Evolutionary conservation across 192 early-diverging fungal species (phyloP), one percentile per base, ranked within the genome.

Genomic region (Dimargaris xerosporica): DNA sequence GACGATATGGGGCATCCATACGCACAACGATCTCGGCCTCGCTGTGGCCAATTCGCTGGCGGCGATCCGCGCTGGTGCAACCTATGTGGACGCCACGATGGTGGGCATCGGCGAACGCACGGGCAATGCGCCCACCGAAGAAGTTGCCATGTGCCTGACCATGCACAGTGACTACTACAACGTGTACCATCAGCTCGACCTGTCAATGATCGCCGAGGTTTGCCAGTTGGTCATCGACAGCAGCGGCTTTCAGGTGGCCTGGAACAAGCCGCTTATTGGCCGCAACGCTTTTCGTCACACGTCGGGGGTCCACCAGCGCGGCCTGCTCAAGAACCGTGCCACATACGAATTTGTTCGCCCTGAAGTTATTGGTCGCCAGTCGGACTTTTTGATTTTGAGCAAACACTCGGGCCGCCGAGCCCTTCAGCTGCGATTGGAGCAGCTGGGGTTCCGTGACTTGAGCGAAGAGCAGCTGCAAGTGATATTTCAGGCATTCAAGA

Each of bases 81-180:
- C 91, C 11, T 92, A 96, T 63, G 90, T 98, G 17, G 94, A 98
- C 65, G 90, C 91, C n/a, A 92, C 94, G 0, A 89, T 98, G 66
- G 94, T 94, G 76, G 94, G 94, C 39, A 96, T 98, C 64, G 94
- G 94, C 59, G 94, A 98, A 77, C 91, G 94, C 62, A 93, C 94
- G 25, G 93, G 94, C 48, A 98, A 98, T 75, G 96, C 94, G 7
- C 78, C 94, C 26, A 75, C 94, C 63, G 94, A 98, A 66, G 94
- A 98, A 71, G 78, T 98, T 13, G 89, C 94, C 28, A 96, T 98
- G 93, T 82, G 89, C 50, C 76, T 96, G 28, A 87, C 91, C 71
- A 96, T 91, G 39, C 94, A 98, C 54, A 87, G 91, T 16, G 69
- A 74, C 45, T 70, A 73, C 44, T 98, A 84, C 78, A 90, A 89